Evolutionary conservation across 768 basidiomycete genomes (phyloP), one percentile per base, ranked within the genome.

Genomic region (Suillus variegatus): DNA sequence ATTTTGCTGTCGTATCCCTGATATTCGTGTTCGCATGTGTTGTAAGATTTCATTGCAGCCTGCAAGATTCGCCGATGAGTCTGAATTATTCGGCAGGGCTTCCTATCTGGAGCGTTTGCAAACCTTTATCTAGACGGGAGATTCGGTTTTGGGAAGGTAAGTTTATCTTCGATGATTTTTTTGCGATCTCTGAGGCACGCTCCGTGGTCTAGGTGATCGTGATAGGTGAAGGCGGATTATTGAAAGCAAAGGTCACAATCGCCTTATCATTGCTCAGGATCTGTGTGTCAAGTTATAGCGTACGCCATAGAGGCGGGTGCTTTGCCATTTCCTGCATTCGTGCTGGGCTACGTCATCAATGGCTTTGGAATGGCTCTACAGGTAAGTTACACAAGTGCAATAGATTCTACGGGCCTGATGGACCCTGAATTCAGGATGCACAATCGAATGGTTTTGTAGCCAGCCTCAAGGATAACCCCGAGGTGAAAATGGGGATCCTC

Each of bases 21-120:
- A 77, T 87, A 36, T 90, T 89, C 73, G 78, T 90, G 38, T 79
- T 79, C 58, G 79, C 78, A 43, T 82, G 80, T 63, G 25, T 82
- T 20, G 84, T 83, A 67, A 44, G 81, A 28, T 43, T 43, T 7
- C 20, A 32, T 25, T 20, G 41, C 41, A 32, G 49, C 8, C 18
- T 60, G 8, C 25, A 28, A 58, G 22, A 60, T 9, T 60, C 28
- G 8, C 18, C 4, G 12, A 43, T 20, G 3, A 32, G 18, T 32
- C 41, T 43, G 40, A 43, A 10, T 60, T 43, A 20, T 6, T 28
- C 18, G 5, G 38, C 36, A 78, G 77, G 77, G 78, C 10, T 77
- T 77, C 51, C 41, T 78, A 43, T 70, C 58, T 4, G 77, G 78
- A 16, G 78, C 78, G 2, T 70, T 77, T 64, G 67, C 65, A 20